Conservation (phyloP, 805 yeast genomes). For the Myxozyma monticola region DNA sequence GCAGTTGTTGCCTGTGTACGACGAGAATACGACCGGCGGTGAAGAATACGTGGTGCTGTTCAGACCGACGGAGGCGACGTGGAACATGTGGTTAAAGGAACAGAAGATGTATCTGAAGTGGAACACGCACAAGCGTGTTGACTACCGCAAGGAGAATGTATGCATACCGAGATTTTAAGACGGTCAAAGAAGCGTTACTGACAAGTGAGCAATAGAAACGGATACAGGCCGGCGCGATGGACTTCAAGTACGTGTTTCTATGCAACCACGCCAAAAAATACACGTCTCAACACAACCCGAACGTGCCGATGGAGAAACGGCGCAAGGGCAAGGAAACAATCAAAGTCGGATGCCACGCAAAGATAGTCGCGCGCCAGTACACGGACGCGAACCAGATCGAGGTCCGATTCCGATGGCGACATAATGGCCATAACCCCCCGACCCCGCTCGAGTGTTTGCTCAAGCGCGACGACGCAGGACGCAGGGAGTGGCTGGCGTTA, state of each 20-base stretch:
- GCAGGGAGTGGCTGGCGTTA: constrained; percentile 17
- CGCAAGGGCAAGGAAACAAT: constrained; percentile 25
- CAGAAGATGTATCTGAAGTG: constrained; percentile 24
- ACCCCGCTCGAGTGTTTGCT: constrained; percentile 9
- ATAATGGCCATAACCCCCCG: constrained; percentile 21
- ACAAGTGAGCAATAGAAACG: constrained; percentile 13
- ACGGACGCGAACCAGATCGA: constrained; percentile 26
- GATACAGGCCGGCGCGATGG: constrained; percentile 24
- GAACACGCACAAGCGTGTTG: constrained; percentile 24
- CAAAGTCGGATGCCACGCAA: constrained; percentile 28
- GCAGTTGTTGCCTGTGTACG: constrained; percentile 20
- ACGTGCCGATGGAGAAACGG: constrained; percentile 20
- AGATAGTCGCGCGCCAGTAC: constrained; percentile 25
- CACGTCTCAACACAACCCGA: constrained; percentile 24
- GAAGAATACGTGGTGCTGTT: constrained; percentile 19
- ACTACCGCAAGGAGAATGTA: constrained; percentile 23
- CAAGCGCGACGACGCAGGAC: constrained; percentile 14
- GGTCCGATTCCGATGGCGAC: constrained; percentile 24
- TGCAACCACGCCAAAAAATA: constrained; percentile 25
- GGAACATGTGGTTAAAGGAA: constrained; percentile 21
- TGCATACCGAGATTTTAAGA: background rate
- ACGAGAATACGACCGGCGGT: constrained; percentile 19
- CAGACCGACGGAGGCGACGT: constrained; percentile 16
- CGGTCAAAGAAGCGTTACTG: background rate
- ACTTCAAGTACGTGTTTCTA: constrained; percentile 23